Evolutionary conservation across 179 eudicot species (phyloP), one percentile per base, ranked within the genome.

Genomic region (Amaranthus tricolor): DNA sequence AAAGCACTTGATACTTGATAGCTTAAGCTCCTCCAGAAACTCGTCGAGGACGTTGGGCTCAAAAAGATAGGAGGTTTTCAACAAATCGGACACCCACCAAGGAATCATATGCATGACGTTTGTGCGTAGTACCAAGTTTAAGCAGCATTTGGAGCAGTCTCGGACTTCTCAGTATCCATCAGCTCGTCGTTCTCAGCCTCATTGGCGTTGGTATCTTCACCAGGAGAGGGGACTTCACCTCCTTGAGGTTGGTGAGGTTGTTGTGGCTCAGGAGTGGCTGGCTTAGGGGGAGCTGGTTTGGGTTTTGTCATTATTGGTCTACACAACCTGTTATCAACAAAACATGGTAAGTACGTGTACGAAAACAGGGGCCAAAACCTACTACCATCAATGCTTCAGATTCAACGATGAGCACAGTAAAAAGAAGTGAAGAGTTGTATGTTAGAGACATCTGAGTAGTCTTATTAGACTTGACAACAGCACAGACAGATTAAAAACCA

Each of bases 281-380:
- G 87, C 82, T 89, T 89, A 6, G 86, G 88, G 16, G 93, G 89
- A 17, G 86, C 82, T 4, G 93, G 93, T 71, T 83, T 89, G 3
- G 96, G 91, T 77, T 89, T 91, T 10, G 72, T 91, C 93, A 91
- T 86, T 73, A 89, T 86, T 17, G 91, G 93, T 82, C 88, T 83
- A 67, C 93, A 89, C 16, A 86, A 61, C 91, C 96, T 91, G 82
- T 66, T n/a, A 40, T 5, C 10, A 9, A 58, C 44, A 45, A 11
- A 44, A 0, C 48, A 56, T 11, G 43, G 62, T 79, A 17, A 69
- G 21, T 12, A 14, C 10, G 40, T 5, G 40, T 31, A 31, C 2
- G 2, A 8, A 68, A 49, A 31, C 3, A 31, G 40, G 40, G 40
- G 40, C 2, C 40, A 31, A 31, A 31, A 31, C 40, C 40, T 31